A percentile compares a stretch with the other conserved stretches of the same genome.
Conservation (phyloP, 352 stramenopile genomes). For the Globisporangium carolinianum region DNA sequence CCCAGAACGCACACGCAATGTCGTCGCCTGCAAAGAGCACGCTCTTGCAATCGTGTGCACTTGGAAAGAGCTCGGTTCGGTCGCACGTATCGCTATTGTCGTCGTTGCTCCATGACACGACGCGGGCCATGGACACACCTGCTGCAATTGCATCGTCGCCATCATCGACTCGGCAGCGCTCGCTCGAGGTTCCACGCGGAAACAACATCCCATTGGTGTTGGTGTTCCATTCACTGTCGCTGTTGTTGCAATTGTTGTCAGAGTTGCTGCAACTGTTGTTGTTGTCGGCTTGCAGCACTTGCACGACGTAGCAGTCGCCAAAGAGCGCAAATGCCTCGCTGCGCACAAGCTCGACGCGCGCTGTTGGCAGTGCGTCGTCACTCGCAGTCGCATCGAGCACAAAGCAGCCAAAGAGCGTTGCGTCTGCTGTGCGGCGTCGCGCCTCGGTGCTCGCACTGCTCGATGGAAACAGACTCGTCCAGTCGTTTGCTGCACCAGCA, state of each 20-base stretch:
- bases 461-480: conserved; percentile 6
- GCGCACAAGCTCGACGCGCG: conserved; percentile 9
- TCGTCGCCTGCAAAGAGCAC: conserved; percentile 7
- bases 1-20: conserved; percentile 13
- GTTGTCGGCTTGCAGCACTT: neutral
- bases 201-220: no score
- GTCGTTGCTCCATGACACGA: no score
- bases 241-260: no score
- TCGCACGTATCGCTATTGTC: no score
- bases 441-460: neutral
- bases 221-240: no score
- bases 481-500: conserved; percentile 1
- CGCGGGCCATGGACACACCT: no score
- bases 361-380: neutral
- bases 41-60: neutral
- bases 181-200: no score
- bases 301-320: conserved; percentile 15
- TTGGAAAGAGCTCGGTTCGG: no score
- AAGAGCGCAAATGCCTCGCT: conserved; percentile 16
- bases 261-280: neutral
- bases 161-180: no score
- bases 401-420: conserved; percentile 14
- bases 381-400: neutral
- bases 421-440: neutral
- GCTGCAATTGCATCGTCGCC: no score